A percentile compares a stretch with the other conserved stretches of the same genome.
These are phyloP conservation scores for Podila epicladia DNA, from an alignment of 192 early-diverging fungal species.

Conservation along the genomic window DNA sequence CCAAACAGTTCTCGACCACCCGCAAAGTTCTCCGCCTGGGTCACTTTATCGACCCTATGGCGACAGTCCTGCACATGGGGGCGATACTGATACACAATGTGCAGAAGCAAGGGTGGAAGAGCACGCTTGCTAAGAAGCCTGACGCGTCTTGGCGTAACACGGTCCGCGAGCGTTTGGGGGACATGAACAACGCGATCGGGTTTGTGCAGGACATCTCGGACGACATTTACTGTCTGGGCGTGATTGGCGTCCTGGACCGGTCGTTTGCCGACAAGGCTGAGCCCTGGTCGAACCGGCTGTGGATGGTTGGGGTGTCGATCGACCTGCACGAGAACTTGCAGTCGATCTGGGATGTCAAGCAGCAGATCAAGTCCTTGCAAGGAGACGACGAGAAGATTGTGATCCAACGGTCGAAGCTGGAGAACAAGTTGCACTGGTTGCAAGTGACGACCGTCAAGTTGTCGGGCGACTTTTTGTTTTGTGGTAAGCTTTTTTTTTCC, in stretches of 20 bases:
- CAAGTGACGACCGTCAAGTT: conserved; percentile 72
- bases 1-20: conserved; percentile 78
- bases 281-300: conserved; percentile 69
- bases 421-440: conserved; percentile 63
- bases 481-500: conserved; percentile 57
- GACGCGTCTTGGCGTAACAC: conserved; percentile 11
- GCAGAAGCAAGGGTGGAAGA: conserved; percentile 1
- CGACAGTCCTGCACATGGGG: conserved; percentile 57
- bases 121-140: conserved; percentile 10
- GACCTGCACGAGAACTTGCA: conserved; percentile 69
- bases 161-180: conserved; percentile 32
- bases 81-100: conserved; percentile 3
- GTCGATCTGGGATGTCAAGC: conserved; percentile 39
- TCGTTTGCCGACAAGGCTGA: conserved; percentile 62
- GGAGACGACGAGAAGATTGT: conserved; percentile 26
- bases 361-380: conserved; percentile 39
- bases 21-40: conserved; percentile 80
- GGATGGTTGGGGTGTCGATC: conserved; percentile 76
- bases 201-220: conserved; percentile 77
- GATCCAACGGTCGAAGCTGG: conserved; percentile 29
- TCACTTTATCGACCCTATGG: conserved; percentile 73
- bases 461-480: conserved; percentile 77
- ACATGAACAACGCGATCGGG: conserved; percentile 59
- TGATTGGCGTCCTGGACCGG: conserved; percentile 70
- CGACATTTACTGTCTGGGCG: conserved; percentile 78